Conservation (phyloP, 2,329 filamentous ascomycete species). For the Ophiostoma quercus region DNA sequence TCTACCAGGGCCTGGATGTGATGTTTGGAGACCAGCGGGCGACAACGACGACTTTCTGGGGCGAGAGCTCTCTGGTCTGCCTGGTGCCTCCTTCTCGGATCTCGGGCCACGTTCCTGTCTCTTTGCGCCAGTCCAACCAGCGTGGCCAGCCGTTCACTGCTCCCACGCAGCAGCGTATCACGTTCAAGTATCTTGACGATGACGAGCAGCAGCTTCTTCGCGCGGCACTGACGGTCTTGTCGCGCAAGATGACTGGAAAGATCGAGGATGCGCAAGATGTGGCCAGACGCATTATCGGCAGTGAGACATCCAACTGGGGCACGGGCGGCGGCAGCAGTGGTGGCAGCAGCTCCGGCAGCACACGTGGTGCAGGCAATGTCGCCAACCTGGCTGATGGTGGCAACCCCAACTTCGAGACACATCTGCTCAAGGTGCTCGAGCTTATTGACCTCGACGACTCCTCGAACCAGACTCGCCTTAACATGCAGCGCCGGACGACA, state of each 20-base stretch:
- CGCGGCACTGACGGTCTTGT: slow-evolving; percentile 58
- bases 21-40: slow-evolving; percentile 68
- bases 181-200: slow-evolving; percentile 71
- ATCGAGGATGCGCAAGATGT: slow-evolving; percentile 58
- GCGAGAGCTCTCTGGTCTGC: slow-evolving; percentile 72
- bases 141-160: slow-evolving; percentile 33
- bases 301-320: slow-evolving; percentile 45
- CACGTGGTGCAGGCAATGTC: slow-evolving; percentile 24
- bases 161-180: slow-evolving; percentile 40
- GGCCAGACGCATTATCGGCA: slow-evolving; percentile 54
- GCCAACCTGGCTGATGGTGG: slow-evolving; percentile 21
- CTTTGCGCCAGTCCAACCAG: slow-evolving; percentile 52
- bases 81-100: slow-evolving; percentile 65
- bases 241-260: slow-evolving; percentile 56
- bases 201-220: slow-evolving; percentile 64
- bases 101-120: slow-evolving; percentile 65
- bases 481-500: slow-evolving; percentile 55
- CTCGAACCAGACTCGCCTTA: slow-evolving; percentile 60
- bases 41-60: slow-evolving; percentile 74
- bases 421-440: slow-evolving; percentile 69
- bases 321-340: slow-evolving; percentile 29
- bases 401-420: slow-evolving; percentile 55
- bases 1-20: slow-evolving; percentile 71
- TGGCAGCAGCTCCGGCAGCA: slow-evolving; percentile 41
- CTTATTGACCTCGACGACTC: slow-evolving; percentile 73